phyloP scores from a whole-genome alignment of 441 rosid genomes.

The Euphorbia celastroides region DNA sequence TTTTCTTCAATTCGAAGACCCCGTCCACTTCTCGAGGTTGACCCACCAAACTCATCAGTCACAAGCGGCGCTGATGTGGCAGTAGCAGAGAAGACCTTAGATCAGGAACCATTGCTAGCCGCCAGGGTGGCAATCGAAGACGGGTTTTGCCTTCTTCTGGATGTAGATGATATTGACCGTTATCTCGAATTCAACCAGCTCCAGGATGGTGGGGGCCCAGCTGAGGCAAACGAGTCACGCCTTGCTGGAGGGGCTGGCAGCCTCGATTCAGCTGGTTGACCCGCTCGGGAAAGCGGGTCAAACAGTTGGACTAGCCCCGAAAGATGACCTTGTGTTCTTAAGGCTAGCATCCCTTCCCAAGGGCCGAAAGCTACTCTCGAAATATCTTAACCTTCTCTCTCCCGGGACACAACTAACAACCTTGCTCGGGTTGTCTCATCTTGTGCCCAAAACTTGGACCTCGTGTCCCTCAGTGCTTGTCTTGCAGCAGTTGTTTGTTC shows the following conservation, averaged over 20 bases:
- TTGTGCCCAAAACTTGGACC: conserved; percentile 76
- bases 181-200: conserved; percentile 67
- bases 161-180: conserved; percentile 87
- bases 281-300: conserved; percentile 67
- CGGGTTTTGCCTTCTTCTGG: conserved; percentile 80
- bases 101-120: conserved; percentile 93
- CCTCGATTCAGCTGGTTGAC: conserved; percentile 78
- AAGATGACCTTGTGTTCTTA: conserved; percentile 73
- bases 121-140: conserved; percentile 91
- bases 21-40: conserved; percentile 90
- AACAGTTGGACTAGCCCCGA: conserved; percentile 41
- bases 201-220: conserved; percentile 72
- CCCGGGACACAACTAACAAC: conserved; percentile 64
- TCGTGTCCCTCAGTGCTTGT: conserved; percentile 82
- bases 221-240: conserved; percentile 58
- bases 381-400: conserved; percentile 64
- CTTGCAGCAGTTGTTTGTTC: conserved; percentile 97
- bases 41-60: conserved; percentile 51
- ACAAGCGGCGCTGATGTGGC: conserved; percentile 41
- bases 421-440: conserved; percentile 62
- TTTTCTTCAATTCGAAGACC: conserved; percentile 95
- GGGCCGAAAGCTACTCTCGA: conserved; percentile 63
- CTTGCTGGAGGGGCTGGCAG: conserved; percentile 71
- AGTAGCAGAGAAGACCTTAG: conserved; percentile 72
- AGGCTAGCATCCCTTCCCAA: conserved; percentile 77